A percentile compares a stretch with the other conserved stretches of the same genome.
Evolutionary conservation across 2,329 filamentous ascomycete species (phyloP).

Genomic region (Hortaea sp.): DNA sequence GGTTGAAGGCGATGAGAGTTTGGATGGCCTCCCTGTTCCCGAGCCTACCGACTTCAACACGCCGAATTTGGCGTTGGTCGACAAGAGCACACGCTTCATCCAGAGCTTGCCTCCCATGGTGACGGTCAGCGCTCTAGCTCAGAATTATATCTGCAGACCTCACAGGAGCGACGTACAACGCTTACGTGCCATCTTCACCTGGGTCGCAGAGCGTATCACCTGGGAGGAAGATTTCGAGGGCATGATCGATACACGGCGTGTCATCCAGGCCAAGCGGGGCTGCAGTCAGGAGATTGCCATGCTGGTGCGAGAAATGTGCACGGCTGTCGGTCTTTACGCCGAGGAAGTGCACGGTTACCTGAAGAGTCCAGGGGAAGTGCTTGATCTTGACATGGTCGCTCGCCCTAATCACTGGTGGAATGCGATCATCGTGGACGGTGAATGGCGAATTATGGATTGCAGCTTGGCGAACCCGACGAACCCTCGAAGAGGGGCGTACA

Average conservation of each 20-base stretch:
- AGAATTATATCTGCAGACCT: conserved; percentile 85
- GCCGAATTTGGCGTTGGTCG: conserved; percentile 66
- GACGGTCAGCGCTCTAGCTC: conserved; percentile 72
- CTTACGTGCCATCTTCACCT: conserved; percentile 89
- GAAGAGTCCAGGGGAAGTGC: conserved; percentile 75
- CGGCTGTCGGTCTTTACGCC: conserved; percentile 74
- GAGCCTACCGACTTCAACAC: conserved; percentile 72
- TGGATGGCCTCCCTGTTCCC: conserved; percentile 71
- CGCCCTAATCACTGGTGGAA: conserved; percentile 98
- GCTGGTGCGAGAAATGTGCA: conserved; percentile 87
- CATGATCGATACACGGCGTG: conserved; percentile 69
- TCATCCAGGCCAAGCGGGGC: conserved; percentile 73
- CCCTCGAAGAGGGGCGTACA: conserved; percentile 68
- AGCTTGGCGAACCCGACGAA: conserved; percentile 87
- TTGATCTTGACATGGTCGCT: conserved; percentile 73
- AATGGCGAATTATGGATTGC: conserved; percentile 95
- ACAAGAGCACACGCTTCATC: conserved; percentile 91
- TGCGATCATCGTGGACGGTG: conserved; percentile 78
- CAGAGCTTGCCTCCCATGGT: conserved; percentile 66
- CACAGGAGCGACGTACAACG: conserved; percentile 91
- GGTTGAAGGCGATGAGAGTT: conserved; percentile 81
- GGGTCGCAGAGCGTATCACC: conserved; percentile 86
- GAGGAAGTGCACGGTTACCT: conserved; percentile 85
- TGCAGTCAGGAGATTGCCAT: conserved; percentile 84
- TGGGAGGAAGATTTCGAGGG: conserved; percentile 95